Conservation (phyloP, 306 rosid species). For the Pyrus bretschneideri region DNA sequence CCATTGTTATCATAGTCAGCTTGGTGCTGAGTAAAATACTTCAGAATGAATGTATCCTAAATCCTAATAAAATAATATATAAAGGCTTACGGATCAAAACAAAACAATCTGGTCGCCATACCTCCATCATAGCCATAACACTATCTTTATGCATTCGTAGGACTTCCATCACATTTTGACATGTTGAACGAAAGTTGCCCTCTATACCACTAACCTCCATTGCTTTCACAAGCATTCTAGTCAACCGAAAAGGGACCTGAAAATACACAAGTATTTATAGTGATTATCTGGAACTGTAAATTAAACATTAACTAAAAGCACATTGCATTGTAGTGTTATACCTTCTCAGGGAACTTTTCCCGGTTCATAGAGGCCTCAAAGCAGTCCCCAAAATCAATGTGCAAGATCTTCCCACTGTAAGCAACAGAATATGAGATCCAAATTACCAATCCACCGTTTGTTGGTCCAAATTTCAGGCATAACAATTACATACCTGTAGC, state of each 20-base stretch:
- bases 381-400: conserved; percentile 98
- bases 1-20: background rate
- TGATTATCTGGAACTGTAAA: conserved; percentile 10
- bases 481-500: conserved; percentile 53
- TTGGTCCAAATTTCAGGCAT: background rate
- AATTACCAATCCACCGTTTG: background rate
- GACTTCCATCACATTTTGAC: conserved; percentile 95
- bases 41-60: background rate
- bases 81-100: background rate
- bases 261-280: background rate
- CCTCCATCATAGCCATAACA: conserved; percentile 99
- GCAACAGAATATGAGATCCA: conserved; percentile 10
- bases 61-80: no score
- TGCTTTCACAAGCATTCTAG: conserved; percentile 98
- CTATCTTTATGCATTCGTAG: conserved; percentile 77
- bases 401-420: conserved; percentile 91
- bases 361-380: conserved; percentile 98
- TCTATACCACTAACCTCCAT: conserved; percentile 99
- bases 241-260: conserved; percentile 96
- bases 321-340: conserved; percentile 6
- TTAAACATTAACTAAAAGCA: background rate
- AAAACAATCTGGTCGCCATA: conserved; percentile 15
- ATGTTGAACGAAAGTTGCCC: conserved; percentile 97
- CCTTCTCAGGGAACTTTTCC: conserved; percentile 98
- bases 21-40: background rate